A percentile compares a stretch with the other conserved stretches of the same genome.
These are phyloP conservation scores for Fusarium metavorans DNA, from an alignment of 2,329 filamentous ascomycete genomes.

Conservation along the genomic window DNA sequence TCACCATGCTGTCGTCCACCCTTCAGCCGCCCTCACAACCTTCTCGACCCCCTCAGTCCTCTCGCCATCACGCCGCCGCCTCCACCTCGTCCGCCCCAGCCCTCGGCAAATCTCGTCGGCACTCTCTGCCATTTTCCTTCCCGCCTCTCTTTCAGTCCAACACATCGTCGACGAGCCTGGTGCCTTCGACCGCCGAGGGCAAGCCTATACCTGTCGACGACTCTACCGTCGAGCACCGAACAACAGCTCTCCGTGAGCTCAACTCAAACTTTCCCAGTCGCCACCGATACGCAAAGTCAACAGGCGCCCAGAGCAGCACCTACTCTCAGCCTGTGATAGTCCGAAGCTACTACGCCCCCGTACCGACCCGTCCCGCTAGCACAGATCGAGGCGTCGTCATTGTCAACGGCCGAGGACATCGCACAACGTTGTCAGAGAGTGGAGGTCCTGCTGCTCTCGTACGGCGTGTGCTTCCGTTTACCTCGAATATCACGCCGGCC, in stretches of 20 bases:
- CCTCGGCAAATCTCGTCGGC: conserved; percentile 46
- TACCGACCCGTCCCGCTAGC: conserved; percentile 48
- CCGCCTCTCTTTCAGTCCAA: conserved; percentile 62
- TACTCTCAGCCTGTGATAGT: conserved; percentile 76
- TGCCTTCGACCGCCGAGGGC: conserved; percentile 67
- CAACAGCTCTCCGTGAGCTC: conserved; percentile 70
- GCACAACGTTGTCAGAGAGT: conserved; percentile 43
- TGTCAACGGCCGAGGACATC: conserved; percentile 45
- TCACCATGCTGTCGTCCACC: conserved; percentile 34
- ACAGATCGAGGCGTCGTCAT: conserved; percentile 47
- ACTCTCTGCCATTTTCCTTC: conserved; percentile 61
- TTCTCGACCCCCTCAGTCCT: conserved; percentile 33
- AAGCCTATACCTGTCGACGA: conserved; percentile 68
- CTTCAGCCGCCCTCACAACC: conserved; percentile 33
- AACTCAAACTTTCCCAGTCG: conserved; percentile 69
- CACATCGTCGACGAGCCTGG: conserved; percentile 64
- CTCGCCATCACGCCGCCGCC: conserved; percentile 42
- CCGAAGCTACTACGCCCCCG: conserved; percentile 69
- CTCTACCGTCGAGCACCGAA: conserved; percentile 66
- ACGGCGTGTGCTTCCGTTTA: conserved; percentile 50
- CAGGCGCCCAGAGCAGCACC: conserved; percentile 67
- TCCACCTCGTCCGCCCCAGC: conserved; percentile 39
- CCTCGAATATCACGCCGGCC: conserved; percentile 46
- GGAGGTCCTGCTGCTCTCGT: conserved; percentile 46
- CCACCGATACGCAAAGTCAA: conserved; percentile 68